phyloP scores from a whole-genome alignment of 148 eudicot species.

The Agrostemma githago region DNA sequence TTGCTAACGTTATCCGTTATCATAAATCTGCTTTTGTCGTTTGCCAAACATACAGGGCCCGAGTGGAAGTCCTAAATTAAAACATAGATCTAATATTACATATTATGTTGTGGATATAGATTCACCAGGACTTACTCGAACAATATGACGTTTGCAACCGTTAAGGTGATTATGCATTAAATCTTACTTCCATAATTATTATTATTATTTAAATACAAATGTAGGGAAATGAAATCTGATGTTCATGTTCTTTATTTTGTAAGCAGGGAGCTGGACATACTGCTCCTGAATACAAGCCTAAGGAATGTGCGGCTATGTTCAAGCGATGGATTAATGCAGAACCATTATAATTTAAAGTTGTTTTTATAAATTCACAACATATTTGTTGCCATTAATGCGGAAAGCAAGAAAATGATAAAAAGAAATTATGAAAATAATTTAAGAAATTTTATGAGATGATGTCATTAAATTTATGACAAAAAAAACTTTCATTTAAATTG shows the following conservation, averaged over 20 bases:
- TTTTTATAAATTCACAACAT: too few relatives aligned
- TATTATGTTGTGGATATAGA: conserved; percentile 1
- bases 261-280: conserved; percentile 34
- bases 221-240: background rate
- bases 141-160: conserved; percentile 32
- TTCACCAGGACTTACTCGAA: conserved; percentile 26
- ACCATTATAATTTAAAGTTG: background rate
- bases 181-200: background rate
- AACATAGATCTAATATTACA: background rate
- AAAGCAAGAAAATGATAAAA: too few relatives aligned
- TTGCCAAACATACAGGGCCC: too few relatives aligned
- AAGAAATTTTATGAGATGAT: too few relatives aligned
- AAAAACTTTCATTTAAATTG: too few relatives aligned
- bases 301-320: conserved; percentile 28
- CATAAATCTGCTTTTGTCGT: too few relatives aligned
- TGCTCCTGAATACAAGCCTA: conserved; percentile 37
- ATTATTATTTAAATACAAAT: background rate
- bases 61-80: too few relatives aligned
- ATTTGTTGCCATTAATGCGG: too few relatives aligned
- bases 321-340: conserved; percentile 24
- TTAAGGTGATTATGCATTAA: conserved; percentile 21
- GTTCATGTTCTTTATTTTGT: background rate
- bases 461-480: too few relatives aligned
- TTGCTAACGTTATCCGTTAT: too few relatives aligned
- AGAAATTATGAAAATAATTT: too few relatives aligned